Evolutionary conservation across 2,329 filamentous ascomycete species (phyloP), one percentile per base, ranked within the genome.

Genomic region (Aureobasidium melanogenum): DNA sequence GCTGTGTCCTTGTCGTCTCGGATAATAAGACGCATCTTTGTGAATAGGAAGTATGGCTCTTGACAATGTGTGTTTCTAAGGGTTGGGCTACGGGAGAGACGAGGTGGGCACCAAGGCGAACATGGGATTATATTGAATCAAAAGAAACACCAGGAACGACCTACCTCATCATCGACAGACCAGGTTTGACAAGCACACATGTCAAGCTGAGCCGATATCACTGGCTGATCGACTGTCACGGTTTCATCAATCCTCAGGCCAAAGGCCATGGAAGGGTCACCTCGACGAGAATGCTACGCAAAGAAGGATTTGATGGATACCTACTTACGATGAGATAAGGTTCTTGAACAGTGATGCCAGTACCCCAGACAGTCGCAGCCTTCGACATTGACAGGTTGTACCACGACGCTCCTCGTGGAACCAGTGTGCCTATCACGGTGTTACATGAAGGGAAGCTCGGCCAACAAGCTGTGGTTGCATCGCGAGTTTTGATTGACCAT

Each of bases 21-120:
- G 71, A 94, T 88, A 74, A 94, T 92, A 70, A 94, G 84, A 77
- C 89, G 86, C 89, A 90, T 41, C 22, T 38, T 17, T 36, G 32
- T 36, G 32, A 14, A 15, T 22, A 38, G 10, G 8, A 51, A 46
- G 24, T n/a, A n/a, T 17, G 7, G 24, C 17, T 38, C 15, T 54
- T 36, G 48, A 51, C 14, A 10, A 38, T 17, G 32, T 32, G 5
- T 51, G 5, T 17, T 9, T n/a, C 7, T 38, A 5, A 9, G 9
- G 12, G 5, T 2, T 38, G 46, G 17, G 28, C 28, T 34, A n/a
- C n/a, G n/a, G n/a, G n/a, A n/a, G 46, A 19, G 15, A 22, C 9
- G 19, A 39, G 6, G 14, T n/a, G 7, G 19, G 4, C n/a, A 39
- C 22, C 14, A 58, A 3, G 43, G 41, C 22, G 43, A 7, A 30